Base-by-base conservation (phyloP, 345 rosid genomes). In the Carallia brachiata region DNA sequence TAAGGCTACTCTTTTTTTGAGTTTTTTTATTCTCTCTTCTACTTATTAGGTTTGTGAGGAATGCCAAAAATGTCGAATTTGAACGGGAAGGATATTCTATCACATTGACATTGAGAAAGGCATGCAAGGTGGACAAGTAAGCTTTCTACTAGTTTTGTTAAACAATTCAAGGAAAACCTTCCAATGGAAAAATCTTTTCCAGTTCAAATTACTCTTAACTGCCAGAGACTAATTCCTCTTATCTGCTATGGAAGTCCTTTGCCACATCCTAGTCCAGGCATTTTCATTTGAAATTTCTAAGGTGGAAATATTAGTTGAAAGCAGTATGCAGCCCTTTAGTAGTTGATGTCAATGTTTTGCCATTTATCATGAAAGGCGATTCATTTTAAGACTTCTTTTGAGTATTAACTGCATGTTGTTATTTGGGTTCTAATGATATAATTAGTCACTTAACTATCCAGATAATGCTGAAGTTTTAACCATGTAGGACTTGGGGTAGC, bases 91-190 rank as follows among this genome's bases (percentile, higher is more conserved):
- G 99, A 63, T 88, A 90, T 73, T 83, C 79, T 58, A 70, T 96
- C 75, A 89, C 97, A 19, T 96, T 75, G 99, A 96, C 83, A 90
- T 96, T 13, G 99, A 96, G 86, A 96, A 89, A 82, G 99, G 99
- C 70, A 92, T 96, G 99, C 86, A 89, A 82, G 97, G 92, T 78
- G 99, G 98, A 56, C 89, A 96, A 70, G 99, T 96, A 88, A 84
- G 92, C 54, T 64, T 68, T 28, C 13, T 36, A 19, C 23, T 18
- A 7, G 2, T 52, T 54, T 6, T n/a, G 27, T 53, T 23, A 18
- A 23, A 27, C 15, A 12, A 3, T 40, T 40, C 3, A 54, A 18
- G 58, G 28, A 27, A 54, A 30, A 7, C 30, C 28, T 18, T 54
- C 19, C 12, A 19, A 7, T 54, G 58, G 47, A 40, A 40, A n/a